Evolutionary conservation across 2,329 filamentous ascomycete genomes (phyloP), one percentile per base, ranked within the genome.

Genomic region (Microdochium bolleyi): DNA sequence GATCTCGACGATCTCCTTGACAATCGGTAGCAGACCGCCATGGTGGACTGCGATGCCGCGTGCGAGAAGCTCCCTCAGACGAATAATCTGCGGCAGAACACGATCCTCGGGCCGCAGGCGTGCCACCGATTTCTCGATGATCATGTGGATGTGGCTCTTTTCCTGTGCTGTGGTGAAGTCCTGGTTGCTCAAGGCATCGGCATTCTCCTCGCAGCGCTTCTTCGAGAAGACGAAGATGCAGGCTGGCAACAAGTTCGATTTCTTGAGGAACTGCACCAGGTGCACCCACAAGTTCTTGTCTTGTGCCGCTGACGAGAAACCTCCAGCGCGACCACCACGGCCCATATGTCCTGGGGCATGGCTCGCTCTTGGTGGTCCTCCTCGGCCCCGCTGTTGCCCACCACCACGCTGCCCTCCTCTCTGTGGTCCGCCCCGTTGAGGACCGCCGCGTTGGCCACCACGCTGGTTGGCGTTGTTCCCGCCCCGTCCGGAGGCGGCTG

Each of bases 191-290:
- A 99, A 76, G 0, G 94, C 92, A 66, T 96, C 90, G 1, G 94
- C 94, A 66, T 97, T 99, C 65, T 97, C 91, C 68, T 99, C 94
- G 62, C 94, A 97, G 51, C 94, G 80, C 70, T 94, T 96, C 73
- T 97, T 99, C 2, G 94, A 99, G 70, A 99, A 99, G 53, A 99
- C 92, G 65, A 99, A 99, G 59, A 99, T 95, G 67, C 92, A 97
- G 9, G 88, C 90, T 0, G 94, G 94, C 3, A 99, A 80, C 3
- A 99, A 77, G 49, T 83, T 89, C 51, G 91, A 83, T 68, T 95
- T 96, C 62, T 85, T 89, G 52, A 99, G 77, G 69, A 89, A 91
- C 63, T 95, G 89, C 2, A 99, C 91, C 38, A 99, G 80, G 64
- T 96, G 89, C 34, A 97, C 92, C 94, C 94, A 99, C 8, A 96